Conservation (phyloP, 2,329 filamentous ascomycete species). For the Alternaria brassicicola region DNA sequence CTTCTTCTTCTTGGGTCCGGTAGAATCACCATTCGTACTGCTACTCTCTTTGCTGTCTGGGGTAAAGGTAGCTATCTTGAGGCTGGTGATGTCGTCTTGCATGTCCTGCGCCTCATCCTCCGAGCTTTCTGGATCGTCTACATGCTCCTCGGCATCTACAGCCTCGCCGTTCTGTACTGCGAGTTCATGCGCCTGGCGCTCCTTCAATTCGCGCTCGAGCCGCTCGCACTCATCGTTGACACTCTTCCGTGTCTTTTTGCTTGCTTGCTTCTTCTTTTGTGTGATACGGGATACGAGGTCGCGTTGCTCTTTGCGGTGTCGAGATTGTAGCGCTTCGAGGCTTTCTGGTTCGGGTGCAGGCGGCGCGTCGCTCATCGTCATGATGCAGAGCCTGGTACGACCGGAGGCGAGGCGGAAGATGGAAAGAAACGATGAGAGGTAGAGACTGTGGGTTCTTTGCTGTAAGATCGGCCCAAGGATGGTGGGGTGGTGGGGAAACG, state of each 20-base stretch:
- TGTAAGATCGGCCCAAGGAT: conserved; percentile 1
- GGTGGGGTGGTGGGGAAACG: conserved; percentile 15
- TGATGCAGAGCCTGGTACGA: not conserved
- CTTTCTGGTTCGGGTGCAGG: conserved; percentile 19
- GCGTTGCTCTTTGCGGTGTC: conserved; percentile 85
- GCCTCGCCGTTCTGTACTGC: conserved; percentile 47
- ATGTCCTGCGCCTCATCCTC: conserved; percentile 17
- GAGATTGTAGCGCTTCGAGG: conserved; percentile 77
- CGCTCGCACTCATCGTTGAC: conserved; percentile 67
- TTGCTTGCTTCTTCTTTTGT: conserved; percentile 95
- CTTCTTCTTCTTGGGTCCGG: conserved; percentile 62
- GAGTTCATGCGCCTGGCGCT: conserved; percentile 60
- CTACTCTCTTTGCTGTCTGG: not conserved
- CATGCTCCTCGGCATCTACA: conserved; percentile 17
- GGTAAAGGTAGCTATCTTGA: conserved; percentile 10
- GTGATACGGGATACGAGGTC: conserved; percentile 86
- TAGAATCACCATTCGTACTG: conserved; percentile 6
- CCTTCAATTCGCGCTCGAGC: conserved; percentile 62
- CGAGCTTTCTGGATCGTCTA: not conserved
- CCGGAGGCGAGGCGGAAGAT: too few relatives aligned
- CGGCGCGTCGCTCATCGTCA: conserved; percentile 16
- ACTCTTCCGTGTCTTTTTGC: conserved; percentile 72
- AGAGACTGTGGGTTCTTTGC: conserved; percentile 9
- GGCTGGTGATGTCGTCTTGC: conserved; percentile 17
- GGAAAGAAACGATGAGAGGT: not conserved